Evolutionary conservation across 495 filamentous ascomycete genomes (phyloP), one percentile per base, ranked within the genome.

Genomic region (Acidiella bohemica): DNA sequence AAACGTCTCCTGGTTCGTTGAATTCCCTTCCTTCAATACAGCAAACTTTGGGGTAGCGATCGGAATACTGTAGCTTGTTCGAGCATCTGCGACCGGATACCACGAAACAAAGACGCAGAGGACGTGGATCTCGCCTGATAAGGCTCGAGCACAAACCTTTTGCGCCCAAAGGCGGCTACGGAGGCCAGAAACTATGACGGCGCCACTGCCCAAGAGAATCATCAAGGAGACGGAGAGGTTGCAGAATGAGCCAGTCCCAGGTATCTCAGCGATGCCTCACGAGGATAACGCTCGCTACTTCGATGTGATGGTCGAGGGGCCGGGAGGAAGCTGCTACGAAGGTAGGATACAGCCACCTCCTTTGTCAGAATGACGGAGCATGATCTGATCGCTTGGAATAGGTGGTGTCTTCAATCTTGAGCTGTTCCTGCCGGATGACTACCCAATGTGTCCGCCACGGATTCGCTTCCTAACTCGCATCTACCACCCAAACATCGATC

Each of bases 401-500:
- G 90, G 84, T 51, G 90, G 90, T 35, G 74, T 93, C 50, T 99
- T 99, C 70, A 85, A 87, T 57, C 84, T 95, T 42, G 90, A 99
- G 62, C 73, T 99, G 6, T 99, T 99, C 64, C 70, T 99, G n/a
- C 92, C 90, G 24, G 90, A 99, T 54, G 90, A 99, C 63, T 99
- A 99, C 56, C 90, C 90, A 8, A 99, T 99, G 90, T 92, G 84
- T 24, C 90, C 90, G 20, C 90, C 90, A 10, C 94, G 95, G 67
- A 94, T 99, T 49, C 81, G 90, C 27, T 99, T 99, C 63, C 64
- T 99, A 14, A 99, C 90, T 49, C 94, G 93, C 63, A 99, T 99
- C 59, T 99, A 94, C 59, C 90, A 99, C 56, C 90, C 90, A 23
- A 99, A 99, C 59, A 95, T 99, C 46, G 90, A 99, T 58, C 88